Conservation (phyloP, 1,284 basidiomycete species). For the Tylopilus orsonianus region DNA sequence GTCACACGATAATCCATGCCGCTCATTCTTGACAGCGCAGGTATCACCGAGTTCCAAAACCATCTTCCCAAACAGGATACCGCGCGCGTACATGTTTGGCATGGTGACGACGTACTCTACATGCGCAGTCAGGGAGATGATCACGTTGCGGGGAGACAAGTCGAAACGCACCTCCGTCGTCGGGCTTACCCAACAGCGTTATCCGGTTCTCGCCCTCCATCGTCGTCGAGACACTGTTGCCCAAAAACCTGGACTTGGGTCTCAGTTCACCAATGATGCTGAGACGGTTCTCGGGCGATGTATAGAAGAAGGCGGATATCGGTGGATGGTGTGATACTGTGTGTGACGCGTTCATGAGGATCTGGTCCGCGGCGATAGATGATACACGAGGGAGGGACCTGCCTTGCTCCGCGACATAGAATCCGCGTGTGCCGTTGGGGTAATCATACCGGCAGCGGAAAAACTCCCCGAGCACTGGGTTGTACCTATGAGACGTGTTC, state of each 20-base stretch:
- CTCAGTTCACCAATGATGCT: constrained; percentile 90
- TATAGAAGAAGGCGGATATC: constrained; percentile 95
- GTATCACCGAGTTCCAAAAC: constrained; percentile 94
- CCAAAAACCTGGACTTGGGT: constrained; percentile 95
- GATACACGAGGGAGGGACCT: constrained; percentile 10
- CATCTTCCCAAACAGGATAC: constrained; percentile 98
- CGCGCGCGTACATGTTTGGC: constrained; percentile 98
- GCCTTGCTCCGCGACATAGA: constrained; percentile 98
- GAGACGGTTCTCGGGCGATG: constrained; percentile 87
- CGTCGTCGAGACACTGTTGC: constrained; percentile 91
- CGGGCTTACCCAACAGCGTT: constrained; percentile 73
- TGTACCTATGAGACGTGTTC: constrained; percentile 63
- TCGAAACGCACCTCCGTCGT: constrained; percentile 73
- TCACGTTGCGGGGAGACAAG: constrained; percentile 5
- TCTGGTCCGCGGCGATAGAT: constrained; percentile 4
- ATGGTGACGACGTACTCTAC: constrained; percentile 85
- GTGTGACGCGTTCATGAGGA: constrained; percentile 5
- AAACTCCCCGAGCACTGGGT: constrained; percentile 96
- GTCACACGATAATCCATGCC: constrained; percentile 75
- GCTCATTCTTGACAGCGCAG: constrained; percentile 83
- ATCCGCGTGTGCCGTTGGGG: constrained; percentile 86
- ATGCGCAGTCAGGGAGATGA: constrained; percentile 1
- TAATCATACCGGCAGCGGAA: constrained; percentile 97
- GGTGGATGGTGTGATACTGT: constrained; percentile 93
- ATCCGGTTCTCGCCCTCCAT: constrained; percentile 98